Evolutionary conservation across 148 eudicot genomes (phyloP).

Genomic region (Diospyros kaki): DNA sequence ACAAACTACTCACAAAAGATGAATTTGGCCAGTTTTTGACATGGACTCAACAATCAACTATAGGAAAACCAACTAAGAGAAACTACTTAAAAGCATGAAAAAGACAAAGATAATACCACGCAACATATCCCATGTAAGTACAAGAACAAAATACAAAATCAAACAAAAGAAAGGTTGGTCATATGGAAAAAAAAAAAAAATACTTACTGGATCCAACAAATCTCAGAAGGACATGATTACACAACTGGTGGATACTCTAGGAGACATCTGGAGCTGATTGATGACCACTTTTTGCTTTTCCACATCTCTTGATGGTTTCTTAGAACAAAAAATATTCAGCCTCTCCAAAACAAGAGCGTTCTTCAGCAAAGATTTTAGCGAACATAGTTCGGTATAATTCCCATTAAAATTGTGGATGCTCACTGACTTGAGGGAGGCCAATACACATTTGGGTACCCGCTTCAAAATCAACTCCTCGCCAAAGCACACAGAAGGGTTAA

Average conservation of each 20-base stretch:
- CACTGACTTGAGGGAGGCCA: conserved; percentile 24
- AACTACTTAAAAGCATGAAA: not conserved
- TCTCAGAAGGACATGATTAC: conserved; percentile 18
- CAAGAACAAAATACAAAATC: not conserved
- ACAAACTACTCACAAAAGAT: no score
- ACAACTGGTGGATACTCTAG: conserved; percentile 22
- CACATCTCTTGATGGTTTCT: conserved; percentile 15
- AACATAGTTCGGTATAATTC: conserved; percentile 22
- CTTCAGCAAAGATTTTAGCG: conserved; percentile 31
- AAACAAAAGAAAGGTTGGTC: not conserved
- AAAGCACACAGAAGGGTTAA: conserved; percentile 7
- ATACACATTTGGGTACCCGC: conserved; percentile 24
- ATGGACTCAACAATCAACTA: no score
- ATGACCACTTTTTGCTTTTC: conserved; percentile 15
- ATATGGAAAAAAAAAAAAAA: not conserved
- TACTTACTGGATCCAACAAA: conserved; percentile 12
- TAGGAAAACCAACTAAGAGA: not conserved
- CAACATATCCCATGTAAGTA: not conserved
- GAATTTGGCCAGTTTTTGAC: no score
- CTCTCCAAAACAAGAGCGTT: conserved; percentile 32
- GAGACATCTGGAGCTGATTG: conserved; percentile 8
- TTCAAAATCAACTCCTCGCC: conserved; percentile 13
- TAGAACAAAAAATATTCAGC: conserved; percentile 19
- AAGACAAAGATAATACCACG: not conserved
- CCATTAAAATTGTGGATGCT: conserved; percentile 29